Evolutionary conservation across 202 grass and related monocot species (phyloP), one percentile per base, ranked within the genome.

Genomic region (Sporobolus alterniflorus): DNA sequence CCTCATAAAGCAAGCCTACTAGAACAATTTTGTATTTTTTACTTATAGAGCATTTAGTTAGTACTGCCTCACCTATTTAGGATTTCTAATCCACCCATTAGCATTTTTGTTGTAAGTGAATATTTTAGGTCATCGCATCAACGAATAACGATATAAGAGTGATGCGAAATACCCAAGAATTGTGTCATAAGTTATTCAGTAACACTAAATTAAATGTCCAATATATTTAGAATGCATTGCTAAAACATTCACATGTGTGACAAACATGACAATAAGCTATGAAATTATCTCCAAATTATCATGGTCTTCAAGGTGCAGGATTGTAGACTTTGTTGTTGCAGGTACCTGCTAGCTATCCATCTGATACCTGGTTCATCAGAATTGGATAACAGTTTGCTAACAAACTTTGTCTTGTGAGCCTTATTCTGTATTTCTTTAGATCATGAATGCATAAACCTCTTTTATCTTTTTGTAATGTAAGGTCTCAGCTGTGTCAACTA

Each of bases 1-100:
- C 70, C 79, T 36, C 63, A 57, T 83, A 86, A 98, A 77, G 84
- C 25, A 84, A 76, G 65, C 73, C 78, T 65, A 64, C 79, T 79
- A 68, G 28, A 76, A 47, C 71, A 87, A 72, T 77, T 59, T 66
- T 39, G 8, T 8, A 6, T 39, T 39, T 8, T 39, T 77, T 34
- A 46, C 32, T 78, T 80, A 61, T 74, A 47, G 36, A 55, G 20
- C 10, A 33, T 62, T 72, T 59, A 60, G 60, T 74, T 69, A 64
- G 22, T 66, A 59, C 52, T 12, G 6, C 54, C 41, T 80, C 46
- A 54, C 51, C 69, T 80, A 51, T 69, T 79, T 74, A 74, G 31
- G 68, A 67, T 84, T 51, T 84, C 24, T 52, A 48, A 67, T 64
- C 28, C 31, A 60, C 54, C 21, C 67, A 41, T 82, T 25, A 44